A percentile compares a stretch with the other conserved stretches of the same genome.
Conservation (phyloP, 352 stramenopile genomes). For the Pythium aquatile region DNA sequence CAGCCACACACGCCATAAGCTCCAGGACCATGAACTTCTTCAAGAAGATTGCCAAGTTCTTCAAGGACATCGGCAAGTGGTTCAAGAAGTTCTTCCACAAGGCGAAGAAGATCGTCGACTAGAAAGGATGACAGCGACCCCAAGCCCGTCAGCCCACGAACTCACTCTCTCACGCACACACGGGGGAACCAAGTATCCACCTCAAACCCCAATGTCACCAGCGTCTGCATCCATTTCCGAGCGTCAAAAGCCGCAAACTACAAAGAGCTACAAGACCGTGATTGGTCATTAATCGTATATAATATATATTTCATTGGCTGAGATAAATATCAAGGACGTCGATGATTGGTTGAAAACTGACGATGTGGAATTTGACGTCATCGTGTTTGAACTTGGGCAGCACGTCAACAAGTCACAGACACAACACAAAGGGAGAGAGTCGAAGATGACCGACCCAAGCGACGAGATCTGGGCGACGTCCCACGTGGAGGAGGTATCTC, state of each 20-base stretch:
- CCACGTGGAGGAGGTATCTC: not conserved
- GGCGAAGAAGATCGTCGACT: conserved; percentile 27
- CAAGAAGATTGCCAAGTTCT: conserved; percentile 27
- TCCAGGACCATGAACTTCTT: conserved; percentile 17
- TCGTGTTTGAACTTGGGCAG: conserved; percentile 3
- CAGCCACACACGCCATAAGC: too few relatives aligned
- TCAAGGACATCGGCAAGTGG: conserved; percentile 24
- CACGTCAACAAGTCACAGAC: not conserved
- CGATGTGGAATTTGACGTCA: not conserved
- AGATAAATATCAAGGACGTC: not conserved
- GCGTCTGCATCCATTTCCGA: too few relatives aligned
- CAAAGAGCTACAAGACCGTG: too few relatives aligned
- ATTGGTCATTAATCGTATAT: not conserved
- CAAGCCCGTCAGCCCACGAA: too few relatives aligned
- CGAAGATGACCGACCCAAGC: not conserved
- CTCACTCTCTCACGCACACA: too few relatives aligned
- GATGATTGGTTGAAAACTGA: not conserved
- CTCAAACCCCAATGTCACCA: too few relatives aligned
- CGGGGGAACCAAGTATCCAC: not conserved
- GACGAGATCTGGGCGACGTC: conserved; percentile 21
- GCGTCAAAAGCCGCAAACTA: too few relatives aligned
- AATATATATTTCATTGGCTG: not conserved
- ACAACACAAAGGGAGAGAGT: not conserved
- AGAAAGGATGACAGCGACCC: not conserved
- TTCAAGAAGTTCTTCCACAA: conserved; percentile 29